Conservation (phyloP, 2,329 filamentous ascomycete genomes). For the Paramyrothecium sp. region DNA sequence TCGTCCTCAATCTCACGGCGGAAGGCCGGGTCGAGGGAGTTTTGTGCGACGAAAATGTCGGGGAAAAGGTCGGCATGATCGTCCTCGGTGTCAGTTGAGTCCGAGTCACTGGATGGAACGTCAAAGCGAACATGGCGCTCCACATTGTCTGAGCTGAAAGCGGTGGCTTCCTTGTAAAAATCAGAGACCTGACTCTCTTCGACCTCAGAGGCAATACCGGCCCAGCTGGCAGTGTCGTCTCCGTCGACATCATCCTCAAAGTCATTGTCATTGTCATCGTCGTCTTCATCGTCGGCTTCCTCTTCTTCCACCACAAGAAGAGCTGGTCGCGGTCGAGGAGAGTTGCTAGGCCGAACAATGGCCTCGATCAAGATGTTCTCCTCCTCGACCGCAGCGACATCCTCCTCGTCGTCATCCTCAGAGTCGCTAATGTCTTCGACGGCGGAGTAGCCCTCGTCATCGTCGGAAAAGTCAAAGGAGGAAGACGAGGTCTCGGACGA, state of each 20-base stretch:
- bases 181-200: conserved; percentile 45
- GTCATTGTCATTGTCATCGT: conserved; percentile 36
- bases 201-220: conserved; percentile 49
- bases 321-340: conserved; percentile 48
- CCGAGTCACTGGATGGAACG: conserved; percentile 64
- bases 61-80: conserved; percentile 67
- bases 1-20: conserved; percentile 73
- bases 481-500: conserved; percentile 54
- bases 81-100: conserved; percentile 62
- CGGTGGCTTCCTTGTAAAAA: conserved; percentile 35
- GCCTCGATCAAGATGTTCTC: conserved; percentile 61
- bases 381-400: conserved; percentile 77
- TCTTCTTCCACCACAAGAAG: conserved; percentile 33
- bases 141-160: conserved; percentile 38
- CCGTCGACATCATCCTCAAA: conserved; percentile 36
- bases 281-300: conserved; percentile 36
- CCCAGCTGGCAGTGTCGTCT: conserved; percentile 52
- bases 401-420: conserved; percentile 74
- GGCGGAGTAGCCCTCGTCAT: conserved; percentile 71
- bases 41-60: conserved; percentile 76
- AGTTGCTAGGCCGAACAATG: conserved; percentile 34
- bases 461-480: conserved; percentile 60
- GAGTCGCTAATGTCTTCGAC: conserved; percentile 79
- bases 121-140: conserved; percentile 75
- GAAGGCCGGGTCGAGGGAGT: conserved; percentile 68